Base-by-base conservation (phyloP, 2,329 filamentous ascomycete genomes). In the Aureobasidium sp. region DNA sequence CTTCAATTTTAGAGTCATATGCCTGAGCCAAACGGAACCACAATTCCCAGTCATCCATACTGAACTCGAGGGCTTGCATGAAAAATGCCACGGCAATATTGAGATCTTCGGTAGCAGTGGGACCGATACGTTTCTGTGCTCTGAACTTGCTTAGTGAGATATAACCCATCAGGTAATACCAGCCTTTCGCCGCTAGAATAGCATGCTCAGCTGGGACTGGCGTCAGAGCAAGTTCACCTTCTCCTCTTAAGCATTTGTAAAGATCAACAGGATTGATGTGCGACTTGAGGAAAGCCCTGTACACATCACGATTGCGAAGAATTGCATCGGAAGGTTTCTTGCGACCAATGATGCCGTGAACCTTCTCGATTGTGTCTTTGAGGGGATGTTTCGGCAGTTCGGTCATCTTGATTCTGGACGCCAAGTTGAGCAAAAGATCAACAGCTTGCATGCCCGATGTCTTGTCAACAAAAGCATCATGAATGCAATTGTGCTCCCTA, bases 131-230 rank as follows among this genome's bases (percentile, higher is more conserved):
- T 69, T 93, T 90, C 80, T 92, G 75, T 77, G 82, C 79, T 79
- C 89, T 71, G 83, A 96, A 97, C 69, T 91, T 96, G 47, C 88
- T 90, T 62, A 97, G 81, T 2, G 90, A 87, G 62, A 96, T 89
- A 80, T 94, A 89, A 23, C 93, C 93, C 65, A 96, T 84, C 34
- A 97, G 78, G 73, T 94, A 96, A 73, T 91, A 96, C 93, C 93
- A 97, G 50, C 91, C 90, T 67, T 90, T 88, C 27, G 85, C 84
- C 0, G 92, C 91, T 37, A 95, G 78, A 13, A 79, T 76, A 0
- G 84, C 82, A 58, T 86, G 87, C 63, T 94, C 88, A 0, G 84
- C 81, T 0, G 69, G 69, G 8, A 92, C 86, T 0, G 84, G 80
- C 17, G 66, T 66, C 5, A 90, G 82, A 2, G 88, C 85, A 63